Evolutionary conservation across 148 eudicot species (phyloP), one percentile per base, ranked within the genome.

Genomic region (Euryodendron excelsum): DNA sequence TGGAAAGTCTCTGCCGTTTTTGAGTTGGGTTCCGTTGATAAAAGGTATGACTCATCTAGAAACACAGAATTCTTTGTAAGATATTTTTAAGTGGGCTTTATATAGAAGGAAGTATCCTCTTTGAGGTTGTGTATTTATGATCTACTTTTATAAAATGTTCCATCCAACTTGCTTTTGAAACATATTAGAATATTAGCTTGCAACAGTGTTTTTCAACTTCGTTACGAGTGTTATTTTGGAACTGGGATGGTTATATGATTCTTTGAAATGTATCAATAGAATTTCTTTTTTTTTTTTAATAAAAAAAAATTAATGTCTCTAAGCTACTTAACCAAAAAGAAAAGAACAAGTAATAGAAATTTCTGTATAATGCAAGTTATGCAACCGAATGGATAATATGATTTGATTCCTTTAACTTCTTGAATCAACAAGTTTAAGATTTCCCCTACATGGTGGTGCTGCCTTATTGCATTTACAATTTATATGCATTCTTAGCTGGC

Each of bases 1-100:
- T 77, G 99, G 97, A 73, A 80, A 82, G 83, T 89, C 93, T 58
- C 59, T 96, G 73, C 95, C 99, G 7, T 84, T 93, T 77, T 81
- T 96, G 76, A 90, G 84, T 77, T 93, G 99, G 99, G 80, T 96
- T 80, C 99, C 99, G 6, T 73, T 86, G 79, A 7, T 92, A 31
- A 93, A 66, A 82, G 99, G 98, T 93, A 85, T 78, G 75, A 36
- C 64, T 53, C 58, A 30, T 70, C 59, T 21, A 23, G 25, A 48
- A 47, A 31, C 13, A 44, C 30, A 56, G 8, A 18, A 53, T 71
- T 8, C 36, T 72, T 30, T 50, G 34, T 11, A 31, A 52, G 17
- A 31, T 30, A 31, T 20, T 18, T 52, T 52, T 28, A 13, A 0
- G 23, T 30, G 53, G 11, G 25, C 14, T 62, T 25, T 25, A 2